These are phyloP conservation scores for Hypoxylon sp. DNA, from an alignment of 2,329 filamentous ascomycete species.

Conservation along the genomic window DNA sequence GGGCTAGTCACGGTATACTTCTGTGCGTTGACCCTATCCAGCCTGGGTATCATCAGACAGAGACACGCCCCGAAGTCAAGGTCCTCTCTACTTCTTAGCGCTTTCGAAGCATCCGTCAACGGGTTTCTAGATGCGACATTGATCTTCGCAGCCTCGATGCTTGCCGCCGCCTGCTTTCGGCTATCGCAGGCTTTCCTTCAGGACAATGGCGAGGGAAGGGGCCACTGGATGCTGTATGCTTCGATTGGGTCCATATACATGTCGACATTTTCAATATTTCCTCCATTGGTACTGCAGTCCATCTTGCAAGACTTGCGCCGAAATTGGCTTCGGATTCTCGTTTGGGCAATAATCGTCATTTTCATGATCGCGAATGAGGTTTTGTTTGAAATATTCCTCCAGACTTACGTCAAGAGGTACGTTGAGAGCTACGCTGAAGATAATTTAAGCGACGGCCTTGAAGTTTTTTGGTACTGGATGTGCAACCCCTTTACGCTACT, in stretches of 20 bases:
- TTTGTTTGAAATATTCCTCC: slow-evolving; percentile 32
- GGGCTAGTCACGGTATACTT: slow-evolving; percentile 31
- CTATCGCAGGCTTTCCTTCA: slow-evolving; percentile 20
- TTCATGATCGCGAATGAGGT: slow-evolving; percentile 35
- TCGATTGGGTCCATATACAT: slow-evolving; percentile 40
- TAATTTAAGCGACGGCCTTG: slow-evolving; percentile 6
- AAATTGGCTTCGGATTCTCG: slow-evolving; percentile 29
- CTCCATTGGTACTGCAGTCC: slow-evolving; percentile 38
- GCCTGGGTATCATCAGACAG: slow-evolving; percentile 6
- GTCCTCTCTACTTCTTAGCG: slow-evolving; percentile 6
- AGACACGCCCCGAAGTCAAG: not conserved
- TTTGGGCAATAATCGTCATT: slow-evolving; percentile 42
- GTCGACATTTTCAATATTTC: slow-evolving; percentile 40
- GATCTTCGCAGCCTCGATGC: slow-evolving; percentile 41
- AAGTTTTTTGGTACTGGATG: slow-evolving; percentile 8
- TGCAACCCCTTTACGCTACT: slow-evolving; percentile 7
- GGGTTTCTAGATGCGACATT: slow-evolving; percentile 32
- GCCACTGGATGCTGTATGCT: slow-evolving; percentile 40
- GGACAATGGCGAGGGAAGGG: slow-evolving; percentile 11
- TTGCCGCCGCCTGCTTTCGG: slow-evolving; percentile 39
- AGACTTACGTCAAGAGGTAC: not conserved
- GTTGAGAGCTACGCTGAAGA: too few relatives aligned
- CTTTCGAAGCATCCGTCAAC: slow-evolving; percentile 35
- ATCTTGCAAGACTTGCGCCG: slow-evolving; percentile 17
- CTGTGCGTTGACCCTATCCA: slow-evolving; percentile 27